Conservation (phyloP, 768 basidiomycete genomes). For the Suillus brevipes region DNA sequence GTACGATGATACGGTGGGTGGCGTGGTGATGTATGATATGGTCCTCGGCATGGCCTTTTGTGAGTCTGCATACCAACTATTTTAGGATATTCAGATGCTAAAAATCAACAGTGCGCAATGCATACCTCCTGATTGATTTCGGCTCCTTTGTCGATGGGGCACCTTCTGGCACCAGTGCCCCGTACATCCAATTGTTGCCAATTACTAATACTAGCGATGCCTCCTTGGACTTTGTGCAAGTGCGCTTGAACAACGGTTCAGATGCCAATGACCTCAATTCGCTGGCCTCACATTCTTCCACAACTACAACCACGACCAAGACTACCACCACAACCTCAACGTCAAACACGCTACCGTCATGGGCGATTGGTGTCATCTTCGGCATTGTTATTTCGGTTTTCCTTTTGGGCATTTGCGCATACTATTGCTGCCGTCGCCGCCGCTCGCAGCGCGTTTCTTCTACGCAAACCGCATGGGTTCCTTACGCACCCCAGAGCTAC, state of each 20-base stretch:
- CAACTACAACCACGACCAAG: constrained; percentile 32
- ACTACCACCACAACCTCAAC: constrained; percentile 26
- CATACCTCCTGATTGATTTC: constrained; percentile 62
- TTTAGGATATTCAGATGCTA: neutral
- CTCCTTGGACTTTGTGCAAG: constrained; percentile 14
- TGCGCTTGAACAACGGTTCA: constrained; percentile 11
- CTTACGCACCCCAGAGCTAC: constrained; percentile 17
- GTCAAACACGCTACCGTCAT: constrained; percentile 10
- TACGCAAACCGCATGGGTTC: constrained; percentile 11
- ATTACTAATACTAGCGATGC: constrained; percentile 50
- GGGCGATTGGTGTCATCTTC: constrained; percentile 21
- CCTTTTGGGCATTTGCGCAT: constrained; percentile 5
- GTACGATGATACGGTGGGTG: constrained; percentile 37
- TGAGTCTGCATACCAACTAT: constrained; percentile 33
- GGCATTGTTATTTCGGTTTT: constrained; percentile 11
- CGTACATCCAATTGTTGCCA: constrained; percentile 65
- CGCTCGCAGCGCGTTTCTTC: constrained; percentile 11
- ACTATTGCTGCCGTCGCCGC: constrained; percentile 15
- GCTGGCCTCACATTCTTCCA: constrained; percentile 23
- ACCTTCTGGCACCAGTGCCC: constrained; percentile 36
- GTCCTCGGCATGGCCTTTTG: constrained; percentile 75
- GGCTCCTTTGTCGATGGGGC: constrained; percentile 57
- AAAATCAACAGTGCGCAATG: constrained; percentile 55
- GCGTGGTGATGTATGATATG: constrained; percentile 47
- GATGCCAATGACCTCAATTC: constrained; percentile 20